Conservation (phyloP, 495 filamentous ascomycete species). For the Hyaloscypha finlandica region DNA sequence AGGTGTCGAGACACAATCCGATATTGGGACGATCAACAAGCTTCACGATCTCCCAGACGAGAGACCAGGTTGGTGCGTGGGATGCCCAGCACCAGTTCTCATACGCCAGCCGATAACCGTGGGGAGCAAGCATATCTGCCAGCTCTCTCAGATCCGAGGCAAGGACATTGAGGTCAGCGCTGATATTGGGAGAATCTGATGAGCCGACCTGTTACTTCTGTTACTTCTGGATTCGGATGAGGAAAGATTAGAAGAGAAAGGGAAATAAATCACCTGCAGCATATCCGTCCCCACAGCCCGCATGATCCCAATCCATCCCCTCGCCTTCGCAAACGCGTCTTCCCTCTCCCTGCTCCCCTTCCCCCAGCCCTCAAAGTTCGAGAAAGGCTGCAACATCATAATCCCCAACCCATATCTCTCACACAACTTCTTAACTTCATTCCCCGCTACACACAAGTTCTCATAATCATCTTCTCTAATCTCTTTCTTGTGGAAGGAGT, state of each 20-base stretch:
- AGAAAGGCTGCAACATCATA: constrained; percentile 77
- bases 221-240: constrained; percentile 34
- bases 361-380: constrained; percentile 80
- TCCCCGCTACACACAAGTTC: constrained; percentile 50
- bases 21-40: constrained; percentile 64
- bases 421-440: constrained; percentile 54
- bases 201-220: constrained; percentile 58
- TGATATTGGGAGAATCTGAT: constrained; percentile 61
- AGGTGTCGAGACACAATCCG: constrained; percentile 80
- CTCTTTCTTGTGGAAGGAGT: constrained; percentile 47
- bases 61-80: constrained; percentile 66
- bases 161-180: constrained; percentile 45
- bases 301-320: constrained; percentile 76
- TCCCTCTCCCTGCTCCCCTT: constrained; percentile 56
- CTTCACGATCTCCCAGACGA: constrained; percentile 67
- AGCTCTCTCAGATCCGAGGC: constrained; percentile 64
- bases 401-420: constrained; percentile 56
- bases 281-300: constrained; percentile 67
- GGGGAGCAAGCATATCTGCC: constrained; percentile 60
- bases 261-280: constrained; percentile 56
- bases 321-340: constrained; percentile 65
- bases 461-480: constrained; percentile 58
- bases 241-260: constrained; percentile 59
- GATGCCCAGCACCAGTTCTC: constrained; percentile 89
- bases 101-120: constrained; percentile 65